Evolutionary conservation across 202 grass and related monocot species (phyloP), one percentile per base, ranked within the genome.

Genomic region (Elaeis oleifera): DNA sequence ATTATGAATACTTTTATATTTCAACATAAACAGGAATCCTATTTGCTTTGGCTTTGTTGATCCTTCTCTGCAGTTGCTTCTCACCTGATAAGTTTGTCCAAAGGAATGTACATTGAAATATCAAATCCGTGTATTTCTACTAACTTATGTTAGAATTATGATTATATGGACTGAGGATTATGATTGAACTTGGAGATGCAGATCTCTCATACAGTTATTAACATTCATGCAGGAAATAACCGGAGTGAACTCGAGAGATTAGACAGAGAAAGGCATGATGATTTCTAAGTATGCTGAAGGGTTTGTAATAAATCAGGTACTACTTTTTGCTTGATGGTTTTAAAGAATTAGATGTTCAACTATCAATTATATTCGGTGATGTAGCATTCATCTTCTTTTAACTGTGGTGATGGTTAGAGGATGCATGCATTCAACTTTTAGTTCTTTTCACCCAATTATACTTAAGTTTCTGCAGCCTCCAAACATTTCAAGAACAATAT

Each of bases 241-340:
- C 76, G 78, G 51, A 82, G 48, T 71, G 94, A 92, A 63, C 77
- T 99, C 56, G 67, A 81, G 63, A 86, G 88, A 59, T 44, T 99
- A 55, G 94, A 99, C 65, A 61, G 16, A 71, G 84, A 99, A 79
- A 89, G 77, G 70, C 76, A 78, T 50, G 84, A 84, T 64, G 88
- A 99, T 79, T 82, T 23, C 29, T 89, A 27, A 72, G 63, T 62
- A 99, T 99, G 94, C 59, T 92, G 23, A 92, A 92, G 82, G 94
- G 94, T 39, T 86, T 58, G 82, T 99, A 61, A 65, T 78, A 86
- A 92, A 79, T 72, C 94, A 99, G 85, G 94, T 99, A 89, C 53
- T 7, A 16, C 19, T 29, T 23, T 13, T 23, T 36, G 20, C 5
- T 72, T 68, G 3, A 44, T 44, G 36, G 9, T 8, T 44, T 11